phyloP scores from a whole-genome alignment of 2,329 filamentous ascomycete species.

The Arthroderma uncinatum region DNA sequence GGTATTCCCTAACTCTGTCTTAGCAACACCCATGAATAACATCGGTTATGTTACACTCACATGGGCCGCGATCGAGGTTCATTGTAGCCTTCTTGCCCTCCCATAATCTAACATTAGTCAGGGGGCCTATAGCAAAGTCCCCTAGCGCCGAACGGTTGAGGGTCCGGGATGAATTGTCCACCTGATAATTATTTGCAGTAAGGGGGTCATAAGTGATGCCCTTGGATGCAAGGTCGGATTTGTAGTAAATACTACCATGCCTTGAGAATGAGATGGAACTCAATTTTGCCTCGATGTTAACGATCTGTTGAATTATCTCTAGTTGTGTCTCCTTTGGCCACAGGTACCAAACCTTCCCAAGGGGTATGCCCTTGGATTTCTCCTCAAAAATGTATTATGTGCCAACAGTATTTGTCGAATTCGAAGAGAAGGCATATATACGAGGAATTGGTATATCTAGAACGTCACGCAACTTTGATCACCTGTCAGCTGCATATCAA shows the following conservation, averaged over 20 bases:
- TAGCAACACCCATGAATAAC: background rate
- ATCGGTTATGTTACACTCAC: conserved; percentile 15
- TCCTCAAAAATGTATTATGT: conserved; percentile 21
- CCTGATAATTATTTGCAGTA: too few species aligned
- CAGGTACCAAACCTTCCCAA: conserved; percentile 6
- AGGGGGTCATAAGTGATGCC: too few species aligned
- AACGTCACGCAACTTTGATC: conserved; percentile 9
- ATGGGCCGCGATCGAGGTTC: conserved; percentile 22
- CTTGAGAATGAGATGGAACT: conserved; percentile 1
- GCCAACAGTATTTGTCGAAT: conserved; percentile 12
- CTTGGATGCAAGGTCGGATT: background rate
- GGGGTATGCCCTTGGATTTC: conserved; percentile 15
- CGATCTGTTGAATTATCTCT: conserved; percentile 8
- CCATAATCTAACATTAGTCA: conserved; percentile 19
- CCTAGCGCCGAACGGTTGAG: conserved; percentile 1
- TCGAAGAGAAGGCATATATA: conserved; percentile 10
- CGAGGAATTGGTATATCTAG: conserved; percentile 15
- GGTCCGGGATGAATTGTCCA: conserved; percentile 15
- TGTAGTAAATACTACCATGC: conserved; percentile 11
- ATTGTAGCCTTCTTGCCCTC: conserved; percentile 16
- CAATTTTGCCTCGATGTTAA: conserved; percentile 7
- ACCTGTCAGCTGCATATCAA: background rate
- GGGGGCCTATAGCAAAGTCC: conserved; percentile 15
- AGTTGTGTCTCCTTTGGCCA: conserved; percentile 15
- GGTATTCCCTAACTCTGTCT: background rate